These are phyloP conservation scores for Leishmania tarentolae DNA, from an alignment of 208 protist genomes.

Conservation along the genomic window DNA sequence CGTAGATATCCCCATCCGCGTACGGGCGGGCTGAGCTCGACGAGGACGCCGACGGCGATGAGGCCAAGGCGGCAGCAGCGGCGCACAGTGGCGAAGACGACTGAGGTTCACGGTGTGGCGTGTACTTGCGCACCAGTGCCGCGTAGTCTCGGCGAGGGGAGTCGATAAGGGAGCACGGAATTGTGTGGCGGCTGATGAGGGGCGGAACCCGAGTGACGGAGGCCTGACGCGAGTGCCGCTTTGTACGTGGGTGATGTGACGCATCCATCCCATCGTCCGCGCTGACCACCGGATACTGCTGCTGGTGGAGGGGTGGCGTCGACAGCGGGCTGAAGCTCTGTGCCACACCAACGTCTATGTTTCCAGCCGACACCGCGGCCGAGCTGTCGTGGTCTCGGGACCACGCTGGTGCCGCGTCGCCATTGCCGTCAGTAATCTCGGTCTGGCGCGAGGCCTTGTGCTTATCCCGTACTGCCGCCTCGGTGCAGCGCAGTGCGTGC, in stretches of 20 bases:
- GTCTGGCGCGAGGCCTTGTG: neutral
- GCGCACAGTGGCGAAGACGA: neutral
- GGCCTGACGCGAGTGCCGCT: neutral
- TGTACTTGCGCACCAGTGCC: conserved; percentile 25
- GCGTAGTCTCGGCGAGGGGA: conserved; percentile 22
- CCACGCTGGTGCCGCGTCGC: neutral
- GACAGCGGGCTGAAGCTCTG: neutral
- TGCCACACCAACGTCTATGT: neutral
- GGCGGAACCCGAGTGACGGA: neutral
- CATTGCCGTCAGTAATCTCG: neutral
- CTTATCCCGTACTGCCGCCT: conserved; percentile 4
- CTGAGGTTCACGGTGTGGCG: neutral
- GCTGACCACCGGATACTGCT: neutral
- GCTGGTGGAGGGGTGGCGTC: neutral
- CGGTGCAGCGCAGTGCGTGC: conserved; percentile 26
- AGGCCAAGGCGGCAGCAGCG: neutral
- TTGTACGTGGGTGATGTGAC: neutral
- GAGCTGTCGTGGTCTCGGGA: neutral
- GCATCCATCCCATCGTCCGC: neutral
- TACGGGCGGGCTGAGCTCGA: conserved; percentile 20
- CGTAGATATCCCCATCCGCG: conserved; percentile 26
- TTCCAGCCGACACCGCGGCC: neutral
- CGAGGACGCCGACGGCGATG: neutral
- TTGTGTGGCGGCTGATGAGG: conserved; percentile 27
- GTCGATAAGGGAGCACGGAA: conserved; percentile 31